Percentiles rank a stretch among this genome's conserved stretches.
phyloP scores from a whole-genome alignment of 805 yeast species.

The Suhomyces pyralidae region DNA sequence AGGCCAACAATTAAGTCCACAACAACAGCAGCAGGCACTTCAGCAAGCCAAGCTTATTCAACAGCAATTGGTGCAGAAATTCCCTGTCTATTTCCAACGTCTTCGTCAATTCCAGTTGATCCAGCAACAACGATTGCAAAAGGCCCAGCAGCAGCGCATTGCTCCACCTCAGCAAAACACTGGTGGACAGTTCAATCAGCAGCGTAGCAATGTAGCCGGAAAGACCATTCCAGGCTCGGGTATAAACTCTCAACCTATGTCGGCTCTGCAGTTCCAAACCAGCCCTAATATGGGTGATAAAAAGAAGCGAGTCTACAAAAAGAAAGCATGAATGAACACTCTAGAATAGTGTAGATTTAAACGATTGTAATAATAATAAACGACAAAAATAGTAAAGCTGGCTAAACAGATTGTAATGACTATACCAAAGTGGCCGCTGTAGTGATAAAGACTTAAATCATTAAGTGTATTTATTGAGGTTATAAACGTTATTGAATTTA shows the following conservation, averaged over 20 bases:
- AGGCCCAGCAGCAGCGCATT: neutral
- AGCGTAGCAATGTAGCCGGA: conserved; percentile 3
- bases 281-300: conserved; percentile 1
- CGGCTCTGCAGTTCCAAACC: neutral
- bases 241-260: neutral
- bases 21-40: conserved; percentile 43
- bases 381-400: no score
- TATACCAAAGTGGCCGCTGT: no score
- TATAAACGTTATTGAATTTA: no score
- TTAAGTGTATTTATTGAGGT: no score
- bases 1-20: conserved; percentile 38
- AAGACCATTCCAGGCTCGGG: conserved; percentile 4
- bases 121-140: conserved; percentile 22
- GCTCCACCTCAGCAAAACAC: neutral
- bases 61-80: conserved; percentile 26
- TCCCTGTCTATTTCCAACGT: conserved; percentile 25
- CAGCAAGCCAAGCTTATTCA: conserved; percentile 37
- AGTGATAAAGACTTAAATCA: no score
- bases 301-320: conserved; percentile 12
- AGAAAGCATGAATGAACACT: conserved; percentile 4
- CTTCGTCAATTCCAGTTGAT: conserved; percentile 24
- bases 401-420: no score
- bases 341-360: neutral
- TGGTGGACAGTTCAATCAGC: conserved; percentile 2
- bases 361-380: neutral